phyloP scores from a whole-genome alignment of 768 basidiomycete genomes.

The Leccinum sublutescens region DNA sequence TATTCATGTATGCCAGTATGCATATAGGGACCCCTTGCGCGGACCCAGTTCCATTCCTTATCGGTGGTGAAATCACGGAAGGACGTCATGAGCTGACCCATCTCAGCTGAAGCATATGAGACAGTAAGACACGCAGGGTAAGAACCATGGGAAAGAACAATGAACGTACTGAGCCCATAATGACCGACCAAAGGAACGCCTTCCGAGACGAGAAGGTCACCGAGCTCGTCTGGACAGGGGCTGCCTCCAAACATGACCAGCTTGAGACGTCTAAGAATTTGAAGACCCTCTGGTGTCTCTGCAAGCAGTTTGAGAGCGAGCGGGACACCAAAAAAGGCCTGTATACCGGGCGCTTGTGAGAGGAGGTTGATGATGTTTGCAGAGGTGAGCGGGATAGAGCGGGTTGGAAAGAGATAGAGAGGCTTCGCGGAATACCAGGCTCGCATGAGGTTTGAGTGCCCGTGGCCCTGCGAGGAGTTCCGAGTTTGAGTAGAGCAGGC shows the following conservation, averaged over 20 bases:
- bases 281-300: constrained; percentile 46
- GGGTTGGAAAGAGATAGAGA: constrained; percentile 43
- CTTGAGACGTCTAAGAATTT: constrained; percentile 42
- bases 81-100: constrained; percentile 45
- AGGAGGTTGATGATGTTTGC: constrained; percentile 42
- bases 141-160: background rate
- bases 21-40: constrained; percentile 28
- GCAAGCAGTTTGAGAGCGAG: constrained; percentile 43
- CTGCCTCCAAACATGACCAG: constrained; percentile 53
- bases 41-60: constrained; percentile 57
- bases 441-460: constrained; percentile 34
- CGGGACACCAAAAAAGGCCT: constrained; percentile 38
- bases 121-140: background rate
- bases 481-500: background rate
- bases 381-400: constrained; percentile 45
- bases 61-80: constrained; percentile 46
- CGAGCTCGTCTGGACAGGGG: constrained; percentile 53
- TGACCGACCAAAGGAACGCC: constrained; percentile 50
- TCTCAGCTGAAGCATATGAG: constrained; percentile 19
- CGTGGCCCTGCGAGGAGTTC: constrained; percentile 18
- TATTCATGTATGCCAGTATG: constrained; percentile 28
- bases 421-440: constrained; percentile 42
- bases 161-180: constrained; percentile 47
- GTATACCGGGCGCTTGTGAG: constrained; percentile 32
- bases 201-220: constrained; percentile 45